Evolutionary conservation across 257 asterid species (phyloP), one percentile per base, ranked within the genome.

Genomic region (Striga asiatica): DNA sequence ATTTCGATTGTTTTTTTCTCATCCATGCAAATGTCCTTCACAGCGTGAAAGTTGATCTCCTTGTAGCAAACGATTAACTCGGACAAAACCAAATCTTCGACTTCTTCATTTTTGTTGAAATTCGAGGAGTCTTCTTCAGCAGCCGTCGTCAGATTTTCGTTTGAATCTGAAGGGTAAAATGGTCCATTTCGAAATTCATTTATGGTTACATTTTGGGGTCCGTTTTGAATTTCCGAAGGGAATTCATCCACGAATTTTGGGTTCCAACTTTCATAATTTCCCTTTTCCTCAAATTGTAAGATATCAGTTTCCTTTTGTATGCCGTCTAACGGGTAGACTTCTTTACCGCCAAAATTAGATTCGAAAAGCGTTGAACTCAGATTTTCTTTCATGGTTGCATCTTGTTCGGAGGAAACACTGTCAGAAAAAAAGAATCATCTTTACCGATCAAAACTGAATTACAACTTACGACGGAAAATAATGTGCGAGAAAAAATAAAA

Each of bases 21-120:
- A 34, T 81, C 95, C 2, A 88, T 51, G 22, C 97, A 70, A 60
- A 84, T 81, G 61, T 88, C 95, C 76, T 80, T 81, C 52, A 76
- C 76, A 54, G 57, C 65, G 41, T 72, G 78, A 64, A 27, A 67
- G 50, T 65, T 72, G 38, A 58, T 70, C 58, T 81, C 88, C 56
- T 62, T 75, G 74, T 73, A 72, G 79, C 85, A 71, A 57, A 62
- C 75, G 32, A 56, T 54, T 18, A 73, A 45, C 58, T 78, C 78
- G 0, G 86, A n/a, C n/a, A n/a, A n/a, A n/a, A n/a, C n/a, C n/a
- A n/a, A 54, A 60, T 68, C 77, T 27, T 56, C 53, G 11, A n/a
- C n/a, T n/a, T n/a, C n/a, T 56, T 24, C 68, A 60, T 55, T 48
- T 58, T 41, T 74, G 43, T 48, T 47, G 34, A 28, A 0, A 21